Percentiles rank a stretch among this genome's conserved stretches.
Evolutionary conservation across 495 filamentous ascomycete genomes (phyloP).

Genomic region (Neurospora tetraspora): DNA sequence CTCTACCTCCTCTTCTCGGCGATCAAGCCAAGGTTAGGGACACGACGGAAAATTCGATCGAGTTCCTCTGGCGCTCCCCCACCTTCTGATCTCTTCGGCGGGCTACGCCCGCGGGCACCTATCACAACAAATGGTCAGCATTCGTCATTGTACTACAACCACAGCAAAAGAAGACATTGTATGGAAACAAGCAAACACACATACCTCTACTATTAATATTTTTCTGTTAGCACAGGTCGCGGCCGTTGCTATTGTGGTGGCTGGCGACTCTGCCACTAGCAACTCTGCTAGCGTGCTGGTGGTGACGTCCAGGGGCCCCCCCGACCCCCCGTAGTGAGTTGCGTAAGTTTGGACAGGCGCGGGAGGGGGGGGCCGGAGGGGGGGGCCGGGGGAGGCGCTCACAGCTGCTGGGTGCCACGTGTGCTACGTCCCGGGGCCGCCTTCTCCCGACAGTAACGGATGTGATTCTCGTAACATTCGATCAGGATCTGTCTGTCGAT

Average conservation of each 20-base stretch:
- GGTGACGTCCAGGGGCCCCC: neutral
- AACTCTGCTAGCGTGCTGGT: neutral
- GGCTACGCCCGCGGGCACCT: neutral
- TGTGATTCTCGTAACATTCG: too few species aligned
- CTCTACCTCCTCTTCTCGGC: neutral
- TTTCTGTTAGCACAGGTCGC: too few species aligned
- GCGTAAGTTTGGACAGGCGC: too few species aligned
- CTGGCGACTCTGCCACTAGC: too few species aligned
- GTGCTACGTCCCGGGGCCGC: too few species aligned
- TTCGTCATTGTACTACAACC: neutral
- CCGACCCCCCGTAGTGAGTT: too few species aligned
- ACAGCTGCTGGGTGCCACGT: too few species aligned
- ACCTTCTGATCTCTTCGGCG: neutral
- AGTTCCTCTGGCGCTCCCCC: neutral
- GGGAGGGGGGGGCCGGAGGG: neutral
- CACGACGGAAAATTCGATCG: neutral
- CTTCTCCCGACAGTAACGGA: too few species aligned
- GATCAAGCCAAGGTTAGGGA: neutral
- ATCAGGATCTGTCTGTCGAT: too few species aligned
- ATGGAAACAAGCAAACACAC: neutral
- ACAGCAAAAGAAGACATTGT: neutral
- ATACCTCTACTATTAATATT: too few species aligned
- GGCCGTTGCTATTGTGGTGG: too few species aligned
- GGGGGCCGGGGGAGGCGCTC: neutral
- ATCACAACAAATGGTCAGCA: neutral